Percentiles rank a stretch among this genome's conserved stretches.
Conservation (phyloP, 2,329 filamentous ascomycete species). For the Ophiocordyceps unilateralis region DNA sequence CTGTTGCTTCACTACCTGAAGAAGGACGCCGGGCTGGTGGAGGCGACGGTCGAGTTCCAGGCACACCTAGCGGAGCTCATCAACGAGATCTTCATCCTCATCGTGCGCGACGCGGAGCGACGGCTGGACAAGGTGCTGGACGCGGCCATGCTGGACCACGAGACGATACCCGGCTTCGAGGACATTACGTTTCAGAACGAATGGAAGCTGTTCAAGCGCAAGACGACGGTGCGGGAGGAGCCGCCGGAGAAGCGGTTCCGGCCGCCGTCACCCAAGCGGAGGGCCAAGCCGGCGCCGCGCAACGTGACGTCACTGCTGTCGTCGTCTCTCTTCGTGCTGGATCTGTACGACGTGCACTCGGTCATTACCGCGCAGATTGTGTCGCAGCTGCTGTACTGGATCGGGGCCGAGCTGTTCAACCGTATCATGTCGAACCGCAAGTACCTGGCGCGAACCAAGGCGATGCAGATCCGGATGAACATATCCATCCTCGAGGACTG, state of each 20-base stretch:
- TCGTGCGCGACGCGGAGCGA: conserved; percentile 88
- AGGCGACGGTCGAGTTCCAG: conserved; percentile 76
- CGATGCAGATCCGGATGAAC: conserved; percentile 99
- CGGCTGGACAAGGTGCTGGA: conserved; percentile 93
- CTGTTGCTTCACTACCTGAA: conserved; percentile 91
- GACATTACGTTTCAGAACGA: conserved; percentile 96
- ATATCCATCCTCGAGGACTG: conserved; percentile 90
- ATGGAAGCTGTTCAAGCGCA: conserved; percentile 92
- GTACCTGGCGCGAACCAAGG: conserved; percentile 89
- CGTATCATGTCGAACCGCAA: conserved; percentile 92
- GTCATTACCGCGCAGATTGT: conserved; percentile 87
- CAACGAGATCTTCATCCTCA: conserved; percentile 96
- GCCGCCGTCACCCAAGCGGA: conserved; percentile 81
- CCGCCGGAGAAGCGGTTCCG: conserved; percentile 79
- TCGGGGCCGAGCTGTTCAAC: conserved; percentile 92
- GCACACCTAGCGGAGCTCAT: conserved; percentile 84
- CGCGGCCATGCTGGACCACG: conserved; percentile 86
- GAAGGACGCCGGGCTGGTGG: conserved; percentile 70
- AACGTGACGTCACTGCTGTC: conserved; percentile 93
- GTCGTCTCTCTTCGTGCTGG: conserved; percentile 89
- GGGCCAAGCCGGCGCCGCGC: conserved; percentile 79
- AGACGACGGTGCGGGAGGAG: conserved; percentile 77
- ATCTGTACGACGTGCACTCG: conserved; percentile 97
- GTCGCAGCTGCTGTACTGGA: conserved; percentile 88
- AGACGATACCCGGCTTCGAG: conserved; percentile 94